Base-by-base conservation (phyloP, 164 flowering plant genomes). In the Vitis riparia region DNA sequence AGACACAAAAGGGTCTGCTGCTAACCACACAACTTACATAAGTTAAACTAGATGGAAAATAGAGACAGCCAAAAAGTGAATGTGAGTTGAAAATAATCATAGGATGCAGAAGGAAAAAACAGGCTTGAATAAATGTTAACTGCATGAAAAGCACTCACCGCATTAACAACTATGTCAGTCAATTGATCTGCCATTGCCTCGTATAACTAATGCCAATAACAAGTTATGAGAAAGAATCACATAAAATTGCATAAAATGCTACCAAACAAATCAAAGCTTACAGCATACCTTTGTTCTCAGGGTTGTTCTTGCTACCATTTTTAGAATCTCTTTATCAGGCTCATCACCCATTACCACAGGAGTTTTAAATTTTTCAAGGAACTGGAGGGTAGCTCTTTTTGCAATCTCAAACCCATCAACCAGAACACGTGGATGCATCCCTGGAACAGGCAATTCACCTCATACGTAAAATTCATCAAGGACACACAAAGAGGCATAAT, bases 381-480 rank as follows among this genome's bases (percentile, higher is more conserved):
- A 96, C 51, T 91, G 87, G 15, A 96, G 97, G 53, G 98, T 93
- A 47, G 98, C 99, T 79, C 84, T 84, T 79, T 96, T 96, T 12
- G 99, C 98, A 79, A 96, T 93, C 73, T 96, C 98, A 84, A 96
- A 92, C 64, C 99, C 99, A 89, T 96, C 99, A 68, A 96, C 99
- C 76, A 96, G 58, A 10, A 93, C 93, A 66, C 99, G 98, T 29
- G 99, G 98, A 83, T 93, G 99, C 98, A 93, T 93, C 37, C 99
- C 99, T 96, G 78, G 8, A 78, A 69, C 14, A 62, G 63, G 60
- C 57, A 73, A 32, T 32, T 32, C 44, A 32, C 44, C 44, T 32
- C 44, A 32, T 12, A 51, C 27, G 53, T 16, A 65, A 48, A 66
- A 47, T 51, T 71, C 19, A 57, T 2, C 5, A 61, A 8, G 30